Conservation (phyloP, 495 filamentous ascomycete genomes). For the Usnea hakonensis region DNA sequence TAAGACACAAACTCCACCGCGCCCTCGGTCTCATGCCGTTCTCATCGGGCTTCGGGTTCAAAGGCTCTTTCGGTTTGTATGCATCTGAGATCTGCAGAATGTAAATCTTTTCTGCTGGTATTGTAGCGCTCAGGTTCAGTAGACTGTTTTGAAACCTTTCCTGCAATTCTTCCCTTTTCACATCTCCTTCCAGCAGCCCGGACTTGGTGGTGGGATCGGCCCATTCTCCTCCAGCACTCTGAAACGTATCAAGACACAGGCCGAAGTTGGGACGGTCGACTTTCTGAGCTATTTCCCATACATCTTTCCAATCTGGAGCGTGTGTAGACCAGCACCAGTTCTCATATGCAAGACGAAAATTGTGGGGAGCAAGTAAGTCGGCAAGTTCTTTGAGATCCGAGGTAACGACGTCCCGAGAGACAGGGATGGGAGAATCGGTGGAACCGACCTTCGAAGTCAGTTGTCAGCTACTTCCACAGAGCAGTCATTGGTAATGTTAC, state of each 20-base stretch:
- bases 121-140: conserved; percentile 41
- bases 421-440: conserved; percentile 52
- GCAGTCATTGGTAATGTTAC: conserved; percentile 29
- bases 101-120: conserved; percentile 67
- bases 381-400: conserved; percentile 56
- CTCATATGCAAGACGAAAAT: conserved; percentile 64
- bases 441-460: conserved; percentile 50
- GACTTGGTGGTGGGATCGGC: conserved; percentile 62
- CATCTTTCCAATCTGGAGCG: conserved; percentile 58
- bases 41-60: conserved; percentile 39
- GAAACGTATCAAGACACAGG: conserved; percentile 76
- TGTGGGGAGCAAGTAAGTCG: conserved; percentile 50
- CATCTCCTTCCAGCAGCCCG: conserved; percentile 44
- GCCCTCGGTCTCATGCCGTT: conserved; percentile 49
- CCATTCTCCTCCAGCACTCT: conserved; percentile 68
- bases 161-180: conserved; percentile 37
- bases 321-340: conserved; percentile 81
- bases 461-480: background rate
- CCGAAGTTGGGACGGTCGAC: conserved; percentile 61
- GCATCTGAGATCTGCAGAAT: conserved; percentile 73
- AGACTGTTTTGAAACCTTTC: conserved; percentile 46
- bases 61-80: conserved; percentile 50
- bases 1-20: conserved; percentile 63
- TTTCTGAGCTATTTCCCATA: conserved; percentile 57
- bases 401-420: conserved; percentile 42